Percentiles rank a stretch among this genome's conserved stretches.
These are phyloP conservation scores for Collybia sp. DNA, from an alignment of 768 basidiomycete species.

Conservation along the genomic window DNA sequence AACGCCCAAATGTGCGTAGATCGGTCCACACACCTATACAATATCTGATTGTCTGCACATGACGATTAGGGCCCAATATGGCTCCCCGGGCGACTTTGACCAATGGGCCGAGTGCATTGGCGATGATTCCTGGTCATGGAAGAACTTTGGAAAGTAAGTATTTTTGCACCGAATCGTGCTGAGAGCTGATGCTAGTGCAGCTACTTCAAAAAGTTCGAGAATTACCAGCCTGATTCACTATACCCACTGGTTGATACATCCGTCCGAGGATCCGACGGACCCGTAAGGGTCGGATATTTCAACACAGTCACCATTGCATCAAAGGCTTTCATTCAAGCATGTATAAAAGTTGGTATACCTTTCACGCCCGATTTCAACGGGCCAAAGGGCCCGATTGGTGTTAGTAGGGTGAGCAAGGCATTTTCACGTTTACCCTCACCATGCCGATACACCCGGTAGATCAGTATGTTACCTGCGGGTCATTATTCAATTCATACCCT, in stretches of 20 bases:
- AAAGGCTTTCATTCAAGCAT: slow-evolving; percentile 52
- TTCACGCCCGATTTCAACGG: slow-evolving; percentile 62
- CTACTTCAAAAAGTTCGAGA: slow-evolving; percentile 69
- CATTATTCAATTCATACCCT: slow-evolving; percentile 1
- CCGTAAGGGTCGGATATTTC: slow-evolving; percentile 56
- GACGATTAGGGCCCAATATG: slow-evolving; percentile 50
- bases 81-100: slow-evolving; percentile 68
- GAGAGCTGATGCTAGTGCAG: slow-evolving; percentile 23
- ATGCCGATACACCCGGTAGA: slow-evolving; percentile 11
- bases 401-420: slow-evolving; percentile 44
- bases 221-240: slow-evolving; percentile 42
- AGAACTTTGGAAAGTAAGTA: slow-evolving; percentile 42
- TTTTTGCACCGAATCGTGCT: slow-evolving; percentile 3
- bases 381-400: slow-evolving; percentile 52
- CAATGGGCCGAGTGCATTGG: slow-evolving; percentile 54
- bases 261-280: slow-evolving; percentile 47
- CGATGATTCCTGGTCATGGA: slow-evolving; percentile 60
- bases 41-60: neutral
- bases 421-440: neutral
- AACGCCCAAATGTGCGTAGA: slow-evolving; percentile 49
- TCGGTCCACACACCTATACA: neutral
- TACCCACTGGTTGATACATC: slow-evolving; percentile 48
- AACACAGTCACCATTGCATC: slow-evolving; percentile 40
- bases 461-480: slow-evolving; percentile 17
- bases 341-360: slow-evolving; percentile 49